phyloP scores from a whole-genome alignment of 129 eudicot genomes.

The Lactuca saligna region DNA sequence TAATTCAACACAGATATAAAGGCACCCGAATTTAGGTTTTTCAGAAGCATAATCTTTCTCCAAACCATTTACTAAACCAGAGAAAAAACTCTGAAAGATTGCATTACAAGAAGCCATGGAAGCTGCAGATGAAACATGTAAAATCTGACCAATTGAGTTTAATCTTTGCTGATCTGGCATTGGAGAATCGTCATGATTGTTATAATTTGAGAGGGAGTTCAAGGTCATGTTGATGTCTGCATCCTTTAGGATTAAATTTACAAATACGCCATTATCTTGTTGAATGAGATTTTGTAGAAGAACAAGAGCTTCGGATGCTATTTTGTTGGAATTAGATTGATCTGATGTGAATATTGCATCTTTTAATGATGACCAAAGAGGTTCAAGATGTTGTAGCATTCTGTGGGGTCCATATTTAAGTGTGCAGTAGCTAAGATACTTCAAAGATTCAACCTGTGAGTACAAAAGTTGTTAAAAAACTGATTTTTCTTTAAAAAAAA shows the following conservation, averaged over 20 bases:
- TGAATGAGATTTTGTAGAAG: slow-evolving; percentile 60
- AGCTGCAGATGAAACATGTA: slow-evolving; percentile 53
- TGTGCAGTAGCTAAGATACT: slow-evolving; percentile 71
- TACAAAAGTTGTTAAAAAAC: not conserved
- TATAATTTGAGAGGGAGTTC: slow-evolving; percentile 33
- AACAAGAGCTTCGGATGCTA: slow-evolving; percentile 56
- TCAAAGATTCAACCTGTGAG: slow-evolving; percentile 77
- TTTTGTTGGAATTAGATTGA: slow-evolving; percentile 44
- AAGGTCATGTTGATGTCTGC: slow-evolving; percentile 46
- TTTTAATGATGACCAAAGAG: slow-evolving; percentile 69
- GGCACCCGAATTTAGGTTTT: slow-evolving; percentile 50
- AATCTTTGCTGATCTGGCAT: slow-evolving; percentile 54
- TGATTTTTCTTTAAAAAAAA: not conserved
- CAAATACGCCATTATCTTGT: slow-evolving; percentile 42
- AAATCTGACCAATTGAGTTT: slow-evolving; percentile 57
- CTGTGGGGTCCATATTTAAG: slow-evolving; percentile 59
- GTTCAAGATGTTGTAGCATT: slow-evolving; percentile 57
- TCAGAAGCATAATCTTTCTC: slow-evolving; percentile 33
- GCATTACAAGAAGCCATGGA: slow-evolving; percentile 63
- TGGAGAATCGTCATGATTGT: slow-evolving; percentile 33
- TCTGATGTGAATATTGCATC: slow-evolving; percentile 49
- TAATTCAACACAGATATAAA: slow-evolving; percentile 63
- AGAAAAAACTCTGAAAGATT: slow-evolving; percentile 58
- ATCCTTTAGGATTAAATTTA: slow-evolving; percentile 61
- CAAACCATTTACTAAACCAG: slow-evolving; percentile 45